Evolutionary conservation across 2,329 filamentous ascomycete species (phyloP), one percentile per base, ranked within the genome.

Genomic region (Grosmannia penicillata): DNA sequence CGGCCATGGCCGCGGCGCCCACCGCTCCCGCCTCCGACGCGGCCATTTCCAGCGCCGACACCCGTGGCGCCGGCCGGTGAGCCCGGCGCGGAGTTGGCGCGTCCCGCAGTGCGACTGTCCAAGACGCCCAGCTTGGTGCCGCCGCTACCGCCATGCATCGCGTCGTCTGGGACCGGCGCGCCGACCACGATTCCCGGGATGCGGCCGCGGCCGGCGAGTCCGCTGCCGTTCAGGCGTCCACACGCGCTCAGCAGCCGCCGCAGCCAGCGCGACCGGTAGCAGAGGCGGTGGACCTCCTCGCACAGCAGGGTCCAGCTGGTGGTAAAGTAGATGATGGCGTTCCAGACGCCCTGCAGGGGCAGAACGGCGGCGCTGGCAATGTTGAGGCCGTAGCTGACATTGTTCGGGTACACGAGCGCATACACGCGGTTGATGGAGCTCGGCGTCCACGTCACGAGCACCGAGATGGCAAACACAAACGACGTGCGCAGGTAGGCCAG

Each of bases 281-380:
- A 21, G 3, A 37, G 2, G 6, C 38, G 41, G 23, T 17, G 14
- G 4, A 45, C 25, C 45, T 57, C 55, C 8, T 52, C 52, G 6
- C 26, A 40, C 14, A 65, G 58, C 30, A 57, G 46, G 1, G 18
- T 35, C 59, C 62, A 68, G 45, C 66, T 82, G 2, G 80, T 82
- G 6, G 70, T 69, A 43, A 81, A 72, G 57, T 86, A 89, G 40
- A 91, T 83, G 37, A 83, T 60, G 23, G 75, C 71, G 51, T 89
- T 89, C 81, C 82, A 87, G 24, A 85, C 70, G 1, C 83, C 83
- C 54, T 89, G 83, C 1, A 85, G 62, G 0, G 83, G 82, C 4
- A 89, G 63, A 0, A 87, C 82, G 2, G 82, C 65, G 3, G 78
- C 76, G 7, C 78, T 76, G 1, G 73, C 70, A 36, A 84, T 68